Evolutionary conservation across 2,329 filamentous ascomycete species (phyloP).

Genomic region (Pseudocercospora ulei): DNA sequence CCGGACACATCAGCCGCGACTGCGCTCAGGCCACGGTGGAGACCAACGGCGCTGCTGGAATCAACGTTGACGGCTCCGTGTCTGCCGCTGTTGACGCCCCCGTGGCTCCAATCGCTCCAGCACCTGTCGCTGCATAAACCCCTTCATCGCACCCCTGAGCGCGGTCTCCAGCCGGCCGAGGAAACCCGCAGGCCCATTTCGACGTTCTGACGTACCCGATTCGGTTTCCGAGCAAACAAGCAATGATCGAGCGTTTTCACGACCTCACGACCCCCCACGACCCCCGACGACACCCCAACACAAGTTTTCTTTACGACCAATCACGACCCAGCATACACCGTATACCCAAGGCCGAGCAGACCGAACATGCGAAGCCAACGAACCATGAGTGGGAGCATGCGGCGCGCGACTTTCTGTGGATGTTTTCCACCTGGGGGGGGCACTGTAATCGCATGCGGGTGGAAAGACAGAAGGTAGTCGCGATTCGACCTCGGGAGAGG

Average conservation of each 20-base stretch:
- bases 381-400: constrained; percentile 22
- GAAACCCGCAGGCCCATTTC: constrained; percentile 9
- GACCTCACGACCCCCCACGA: constrained; percentile 27
- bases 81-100: constrained; percentile 35
- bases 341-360: constrained; percentile 23
- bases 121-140: constrained; percentile 40
- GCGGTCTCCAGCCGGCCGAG: constrained; percentile 21
- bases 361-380: constrained; percentile 14
- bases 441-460: constrained; percentile 9
- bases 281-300: constrained; percentile 22
- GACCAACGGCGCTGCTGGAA: constrained; percentile 29
- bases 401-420: constrained; percentile 23
- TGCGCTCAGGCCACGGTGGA: constrained; percentile 58
- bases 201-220: constrained; percentile 21
- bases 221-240: constrained; percentile 18
- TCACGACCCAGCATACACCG: constrained; percentile 29
- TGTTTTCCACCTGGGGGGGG: constrained; percentile 17
- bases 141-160: not conserved
- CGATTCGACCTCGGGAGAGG: constrained; percentile 20
- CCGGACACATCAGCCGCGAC: constrained; percentile 91
- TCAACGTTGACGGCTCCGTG: constrained; percentile 30
- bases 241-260: constrained; percentile 26
- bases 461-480: constrained; percentile 23
- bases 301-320: constrained; percentile 29
- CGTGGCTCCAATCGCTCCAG: constrained; percentile 36